A percentile compares a stretch with the other conserved stretches of the same genome.
Conservation (phyloP, 768 basidiomycete species). For the Cystobasidium ongulense region DNA sequence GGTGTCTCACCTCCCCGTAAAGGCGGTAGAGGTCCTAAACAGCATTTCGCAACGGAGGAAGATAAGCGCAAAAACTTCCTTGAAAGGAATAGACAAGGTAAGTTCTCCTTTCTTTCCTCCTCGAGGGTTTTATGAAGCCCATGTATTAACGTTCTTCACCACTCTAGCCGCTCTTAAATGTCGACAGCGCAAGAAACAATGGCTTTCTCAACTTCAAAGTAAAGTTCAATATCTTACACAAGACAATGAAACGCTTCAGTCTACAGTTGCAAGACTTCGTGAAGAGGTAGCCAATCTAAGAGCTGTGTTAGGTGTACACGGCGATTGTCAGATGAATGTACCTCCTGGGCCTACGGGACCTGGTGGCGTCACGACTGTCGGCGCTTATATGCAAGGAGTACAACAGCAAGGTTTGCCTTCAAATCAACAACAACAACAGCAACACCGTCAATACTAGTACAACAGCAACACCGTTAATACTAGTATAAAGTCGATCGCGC, state of each 20-base stretch:
- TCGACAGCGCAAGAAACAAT: conserved; percentile 97
- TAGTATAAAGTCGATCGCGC: no score
- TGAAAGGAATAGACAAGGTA: conserved; percentile 95
- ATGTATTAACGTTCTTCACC: conserved; percentile 17
- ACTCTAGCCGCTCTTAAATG: conserved; percentile 86
- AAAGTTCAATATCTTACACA: conserved; percentile 85
- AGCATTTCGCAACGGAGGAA: conserved; percentile 92
- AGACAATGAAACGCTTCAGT: conserved; percentile 88
- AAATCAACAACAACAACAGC: not conserved
- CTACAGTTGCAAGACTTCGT: conserved; percentile 73
- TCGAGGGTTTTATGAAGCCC: not conserved
- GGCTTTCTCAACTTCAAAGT: conserved; percentile 82
- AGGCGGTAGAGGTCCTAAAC: conserved; percentile 47
- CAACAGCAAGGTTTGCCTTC: not conserved
- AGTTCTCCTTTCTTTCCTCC: conserved; percentile 35
- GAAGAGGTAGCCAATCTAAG: conserved; percentile 81
- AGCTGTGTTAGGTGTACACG: conserved; percentile 47
- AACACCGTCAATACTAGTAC: not conserved
- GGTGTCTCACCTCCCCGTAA: conserved; percentile 36
- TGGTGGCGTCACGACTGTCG: not conserved
- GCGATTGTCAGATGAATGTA: conserved; percentile 44
- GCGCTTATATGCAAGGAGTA: not conserved
- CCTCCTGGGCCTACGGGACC: not conserved
- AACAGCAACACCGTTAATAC: no score
- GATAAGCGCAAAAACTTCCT: conserved; percentile 95